A percentile compares a stretch with the other conserved stretches of the same genome.
These are phyloP conservation scores for Nicotiana tabacum DNA, from an alignment of 257 asterid species.

Conservation along the genomic window DNA sequence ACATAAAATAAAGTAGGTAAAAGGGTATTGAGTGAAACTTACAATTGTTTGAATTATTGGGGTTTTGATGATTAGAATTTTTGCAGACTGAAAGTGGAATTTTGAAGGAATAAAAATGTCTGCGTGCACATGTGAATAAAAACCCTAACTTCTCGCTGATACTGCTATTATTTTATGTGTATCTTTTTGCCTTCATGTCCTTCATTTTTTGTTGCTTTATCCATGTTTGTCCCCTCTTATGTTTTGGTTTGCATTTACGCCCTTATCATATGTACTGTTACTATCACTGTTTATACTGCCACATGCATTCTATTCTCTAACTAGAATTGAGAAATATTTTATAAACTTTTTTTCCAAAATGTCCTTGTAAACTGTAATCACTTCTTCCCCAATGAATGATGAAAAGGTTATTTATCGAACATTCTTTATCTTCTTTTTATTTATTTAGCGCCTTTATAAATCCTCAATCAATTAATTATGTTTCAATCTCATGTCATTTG, in stretches of 20 bases:
- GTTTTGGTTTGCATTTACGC: not conserved
- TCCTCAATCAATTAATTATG: no score
- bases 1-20: not conserved
- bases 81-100: constrained; percentile 13
- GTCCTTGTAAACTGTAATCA: no score
- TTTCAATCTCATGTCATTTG: no score
- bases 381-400: no score
- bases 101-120: not conserved
- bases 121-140: constrained; percentile 27
- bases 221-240: not conserved
- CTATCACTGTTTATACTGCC: no score
- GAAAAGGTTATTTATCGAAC: no score
- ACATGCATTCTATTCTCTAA: no score
- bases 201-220: not conserved
- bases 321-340: no score
- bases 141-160: constrained; percentile 78
- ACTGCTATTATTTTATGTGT: constrained; percentile 34
- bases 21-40: not conserved
- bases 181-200: constrained; percentile 30
- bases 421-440: no score
- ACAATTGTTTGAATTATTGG: not conserved
- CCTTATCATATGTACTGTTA: not conserved
- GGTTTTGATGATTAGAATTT: not conserved
- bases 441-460: no score
- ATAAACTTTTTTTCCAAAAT: no score